Evolutionary conservation across 2,329 filamentous ascomycete species (phyloP), one percentile per base, ranked within the genome.

Genomic region (Ceratocystis cubensis): DNA sequence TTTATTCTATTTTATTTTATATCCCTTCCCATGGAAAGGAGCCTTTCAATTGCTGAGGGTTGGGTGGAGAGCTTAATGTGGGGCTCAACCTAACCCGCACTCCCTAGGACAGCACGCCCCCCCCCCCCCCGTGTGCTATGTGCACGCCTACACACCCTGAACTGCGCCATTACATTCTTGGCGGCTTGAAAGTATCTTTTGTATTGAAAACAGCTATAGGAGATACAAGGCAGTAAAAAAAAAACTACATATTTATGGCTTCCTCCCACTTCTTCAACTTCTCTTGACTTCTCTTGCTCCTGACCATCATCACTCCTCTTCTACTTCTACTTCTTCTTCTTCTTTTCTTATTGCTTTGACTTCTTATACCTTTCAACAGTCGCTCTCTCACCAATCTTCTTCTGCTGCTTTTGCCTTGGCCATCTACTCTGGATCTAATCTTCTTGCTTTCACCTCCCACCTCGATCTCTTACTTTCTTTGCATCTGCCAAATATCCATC

Each of bases 241-340:
- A 66, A 66, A 66, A 66, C 45, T 61, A 66, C 65, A 66, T 66
- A 66, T 66, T 41, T 66, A 22, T 33, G 28, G 37, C 37, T 28
- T 48, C 41, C 59, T 25, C 65, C 65, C 65, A 57, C 45, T 41
- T 63, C 20, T 46, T 62, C 41, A 17, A 15, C 28, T 30, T 50
- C n/a, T 28, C n/a, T 22, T 63, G 10, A 41, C 10, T 41, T 41
- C 37, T 28, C 22, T 5, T 17, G 22, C 25, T 57, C 20, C 3
- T 64, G 56, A 3, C 22, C 15, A 48, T 17, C 33, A 56, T 64
- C 48, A 45, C 41, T 56, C 41, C 22, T 62, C 33, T 13, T 44
- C 33, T 13, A 20, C 30, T 45, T 25, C 61, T 28, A 5, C 61
- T 46, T 7, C 8, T 45, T 25, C 61, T 46, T 17, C n/a, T 15